Base-by-base conservation (phyloP, 2,329 filamentous ascomycete genomes). In the Ascochyta clinopodiicola region DNA sequence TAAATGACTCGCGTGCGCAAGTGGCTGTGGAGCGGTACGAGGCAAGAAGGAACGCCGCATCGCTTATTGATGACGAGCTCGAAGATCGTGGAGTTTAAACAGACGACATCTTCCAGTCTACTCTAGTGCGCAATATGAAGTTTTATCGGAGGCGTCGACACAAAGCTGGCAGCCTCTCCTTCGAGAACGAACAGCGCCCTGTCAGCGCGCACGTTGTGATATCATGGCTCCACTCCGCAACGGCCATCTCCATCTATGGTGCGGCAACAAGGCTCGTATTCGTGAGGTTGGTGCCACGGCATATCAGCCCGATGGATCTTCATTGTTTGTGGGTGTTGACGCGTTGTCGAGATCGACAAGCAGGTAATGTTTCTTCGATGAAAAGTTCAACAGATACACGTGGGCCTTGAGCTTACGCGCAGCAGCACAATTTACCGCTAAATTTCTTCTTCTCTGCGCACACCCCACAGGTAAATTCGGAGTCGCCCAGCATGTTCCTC, bases 201-300 rank as follows among this genome's bases (percentile, higher is more conserved):
- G 21, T 35, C 37, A 8, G 15, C 4, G 40, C 27, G 17, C 17
- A 8, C 19, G 32, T 19, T 9, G 35, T 51, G 48, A 51, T 51
- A 42, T 51, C 48, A 51, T 39, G 22, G 48, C 48, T 45, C 42
- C 48, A 39, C 52, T 35, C 22, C 31, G 36, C 27, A 49, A 32
- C 38, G 35, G 32, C 35, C 17, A 31, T 34, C 6, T 29, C 24
- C 31, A 31, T 44, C 34, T n/a, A 45, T 50, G 19, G 21, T 39
- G 40, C 45, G 51, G 45, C 51, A 40, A 25, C 32, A 44, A 24
- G 45, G 25, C 36, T 55, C 45, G 52, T 55, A 55, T 49, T 44
- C 15, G 35, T 15, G 22, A 38, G 31, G 44, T 32, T 47, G 44
- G 44, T 32, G 40, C 42, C 37, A 45, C 42, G 29, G 40, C 38